Percentiles rank a stretch among this genome's conserved stretches.
These are phyloP conservation scores for Cytospora schulzeri DNA, from an alignment of 2,329 filamentous ascomycete genomes.

Conservation along the genomic window DNA sequence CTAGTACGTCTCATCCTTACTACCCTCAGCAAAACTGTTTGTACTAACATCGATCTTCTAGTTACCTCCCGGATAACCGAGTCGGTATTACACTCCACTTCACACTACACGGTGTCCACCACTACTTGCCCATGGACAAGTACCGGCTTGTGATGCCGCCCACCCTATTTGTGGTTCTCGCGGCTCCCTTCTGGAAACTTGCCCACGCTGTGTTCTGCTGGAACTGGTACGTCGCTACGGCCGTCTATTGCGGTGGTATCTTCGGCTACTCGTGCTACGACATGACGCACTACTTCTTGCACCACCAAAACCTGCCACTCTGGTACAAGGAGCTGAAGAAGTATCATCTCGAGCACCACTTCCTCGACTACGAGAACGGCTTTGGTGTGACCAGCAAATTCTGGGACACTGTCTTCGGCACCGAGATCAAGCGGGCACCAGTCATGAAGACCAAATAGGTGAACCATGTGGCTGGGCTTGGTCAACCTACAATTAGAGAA, in stretches of 20 bases:
- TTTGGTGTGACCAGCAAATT: conserved; percentile 96
- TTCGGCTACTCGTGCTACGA: conserved; percentile 98
- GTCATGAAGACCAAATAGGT: conserved; percentile 41
- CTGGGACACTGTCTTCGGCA: conserved; percentile 93
- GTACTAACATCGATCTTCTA: conserved; percentile 39
- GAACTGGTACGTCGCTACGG: conserved; percentile 79
- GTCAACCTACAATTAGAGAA: conserved; percentile 1
- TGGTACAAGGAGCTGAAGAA: conserved; percentile 96
- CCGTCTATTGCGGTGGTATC: conserved; percentile 84
- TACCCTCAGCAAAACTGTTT: not conserved
- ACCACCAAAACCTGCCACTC: conserved; percentile 86
- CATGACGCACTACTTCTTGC: conserved; percentile 96
- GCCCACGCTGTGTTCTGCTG: conserved; percentile 81
- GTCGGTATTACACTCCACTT: conserved; percentile 88
- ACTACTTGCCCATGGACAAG: conserved; percentile 99
- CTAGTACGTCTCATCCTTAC: conserved; percentile 59
- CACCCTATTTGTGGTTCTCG: conserved; percentile 79
- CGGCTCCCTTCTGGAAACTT: conserved; percentile 88
- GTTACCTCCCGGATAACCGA: conserved; percentile 87
- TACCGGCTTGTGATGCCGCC: conserved; percentile 98
- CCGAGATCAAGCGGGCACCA: conserved; percentile 61
- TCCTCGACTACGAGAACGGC: conserved; percentile 95
- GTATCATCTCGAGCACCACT: conserved; percentile 95
- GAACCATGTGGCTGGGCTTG: not conserved
- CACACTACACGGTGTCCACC: conserved; percentile 92